Base-by-base conservation (phyloP, 1,284 basidiomycete genomes). In the Fomitiporia mediterranea region DNA sequence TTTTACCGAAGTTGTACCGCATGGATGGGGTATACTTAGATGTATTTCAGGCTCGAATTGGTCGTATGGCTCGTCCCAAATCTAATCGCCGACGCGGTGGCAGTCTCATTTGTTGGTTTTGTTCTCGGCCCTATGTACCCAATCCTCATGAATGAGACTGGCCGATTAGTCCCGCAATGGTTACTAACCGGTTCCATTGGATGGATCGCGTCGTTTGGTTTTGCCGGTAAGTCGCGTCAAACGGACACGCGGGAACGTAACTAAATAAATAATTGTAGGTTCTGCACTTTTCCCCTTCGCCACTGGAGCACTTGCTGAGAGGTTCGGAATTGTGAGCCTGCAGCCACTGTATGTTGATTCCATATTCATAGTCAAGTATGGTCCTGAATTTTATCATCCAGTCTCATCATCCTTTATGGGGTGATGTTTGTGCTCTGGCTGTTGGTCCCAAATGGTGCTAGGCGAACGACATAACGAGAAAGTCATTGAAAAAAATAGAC, bases 1-100 rank as follows among this genome's bases (percentile, higher is more conserved):
- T 28, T 34, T 28, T 30, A 5, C 23, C 35, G 15, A 8, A 44
- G 17, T 21, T 40, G 28, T 25, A n/a, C 35, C 9, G 35, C 35
- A 9, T 21, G 39, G 19, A 21, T 34, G 9, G 11, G 8, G 9
- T 28, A 17, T 11, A 44, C 19, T 9, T n/a, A n/a, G n/a, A n/a
- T 30, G 7, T 17, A 25, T 48, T 42, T 28, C 39, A 81, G 81
- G 4, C 72, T 87, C 23, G 79, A 86, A 63, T 64, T 84, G 15
- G 71, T 82, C 28, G 72, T 88, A 37, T 88, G 85, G 86, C 74
- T 81, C 23, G 78, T 82, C 1, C 79, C 80, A 19, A 79, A 78
- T 3, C 69, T 86, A 21, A 68, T 84, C 37, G 79, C 77, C 23
- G 79, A 81, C 65, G 84, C 81, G 0, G 68, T 86, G 5, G 78